A percentile compares a stretch with the other conserved stretches of the same genome.
Conservation (phyloP, 768 basidiomycete genomes). For the Cystobasidium onofrii region DNA sequence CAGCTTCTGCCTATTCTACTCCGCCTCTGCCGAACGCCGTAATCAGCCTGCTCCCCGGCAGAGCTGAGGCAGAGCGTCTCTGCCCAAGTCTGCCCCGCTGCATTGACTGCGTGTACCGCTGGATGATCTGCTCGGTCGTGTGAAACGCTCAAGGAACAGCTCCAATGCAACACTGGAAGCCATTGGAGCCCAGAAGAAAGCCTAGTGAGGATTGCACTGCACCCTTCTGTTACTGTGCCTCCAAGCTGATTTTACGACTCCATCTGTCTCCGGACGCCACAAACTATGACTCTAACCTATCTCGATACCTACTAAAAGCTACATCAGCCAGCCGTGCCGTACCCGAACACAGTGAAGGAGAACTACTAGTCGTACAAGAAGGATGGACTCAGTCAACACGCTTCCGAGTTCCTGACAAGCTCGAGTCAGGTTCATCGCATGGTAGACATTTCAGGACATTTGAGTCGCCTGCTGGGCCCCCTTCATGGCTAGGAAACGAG, state of each 20-base stretch:
- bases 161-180: not conserved
- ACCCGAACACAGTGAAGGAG: no score
- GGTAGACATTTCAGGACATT: not conserved
- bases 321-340: no score
- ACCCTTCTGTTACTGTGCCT: not conserved
- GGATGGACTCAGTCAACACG: not conserved
- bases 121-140: not conserved
- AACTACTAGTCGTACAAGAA: not conserved
- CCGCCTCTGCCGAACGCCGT: not conserved
- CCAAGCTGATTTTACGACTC: not conserved
- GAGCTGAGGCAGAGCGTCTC: not conserved
- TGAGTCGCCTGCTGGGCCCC: not conserved
- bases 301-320: no score
- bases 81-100: not conserved
- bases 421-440: not conserved
- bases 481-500: not conserved
- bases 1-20: not conserved
- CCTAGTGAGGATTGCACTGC: not conserved
- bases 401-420: not conserved
- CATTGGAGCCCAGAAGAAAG: not conserved
- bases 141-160: not conserved
- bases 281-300: no score
- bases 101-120: not conserved
- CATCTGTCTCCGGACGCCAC: not conserved
- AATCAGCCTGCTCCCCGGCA: not conserved